These are phyloP conservation scores for Asterophora lycoperdoides DNA, from an alignment of 768 basidiomycete genomes.

Conservation along the genomic window DNA sequence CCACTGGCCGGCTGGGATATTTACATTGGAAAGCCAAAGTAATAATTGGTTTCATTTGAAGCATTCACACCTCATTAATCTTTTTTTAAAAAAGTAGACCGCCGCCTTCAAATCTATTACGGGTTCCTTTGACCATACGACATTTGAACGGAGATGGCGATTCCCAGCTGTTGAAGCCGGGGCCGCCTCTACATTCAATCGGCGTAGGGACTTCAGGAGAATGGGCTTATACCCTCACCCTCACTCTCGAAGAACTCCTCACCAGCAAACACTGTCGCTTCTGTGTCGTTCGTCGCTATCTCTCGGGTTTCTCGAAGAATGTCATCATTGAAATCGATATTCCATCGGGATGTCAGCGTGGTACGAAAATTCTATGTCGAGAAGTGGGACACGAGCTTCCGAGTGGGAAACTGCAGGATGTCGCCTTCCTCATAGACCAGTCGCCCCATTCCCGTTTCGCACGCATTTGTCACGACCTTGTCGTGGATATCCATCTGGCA, in stretches of 20 bases:
- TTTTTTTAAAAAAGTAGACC: not conserved
- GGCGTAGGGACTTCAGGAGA: constrained; percentile 46
- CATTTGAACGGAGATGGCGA: constrained; percentile 1
- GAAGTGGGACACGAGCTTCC: constrained; percentile 64
- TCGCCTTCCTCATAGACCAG: constrained; percentile 64
- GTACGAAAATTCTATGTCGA: constrained; percentile 56
- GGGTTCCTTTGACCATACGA: constrained; percentile 3
- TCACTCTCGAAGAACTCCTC: constrained; percentile 61
- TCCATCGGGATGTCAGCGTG: constrained; percentile 56
- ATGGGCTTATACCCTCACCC: constrained; percentile 62
- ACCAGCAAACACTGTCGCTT: constrained; percentile 52
- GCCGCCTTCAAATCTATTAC: not conserved
- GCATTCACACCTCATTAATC: not conserved
- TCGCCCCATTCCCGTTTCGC: constrained; percentile 53
- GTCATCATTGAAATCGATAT: constrained; percentile 59
- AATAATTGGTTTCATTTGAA: not conserved
- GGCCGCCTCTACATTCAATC: constrained; percentile 38
- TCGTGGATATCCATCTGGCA: constrained; percentile 50
- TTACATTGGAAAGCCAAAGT: not conserved
- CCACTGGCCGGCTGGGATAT: not conserved
- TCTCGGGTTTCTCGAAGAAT: constrained; percentile 45
- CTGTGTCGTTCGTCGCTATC: constrained; percentile 52
- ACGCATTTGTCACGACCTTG: constrained; percentile 53
- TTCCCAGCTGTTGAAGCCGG: constrained; percentile 6
- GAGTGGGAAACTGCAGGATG: constrained; percentile 55